Conservation (phyloP, 495 filamentous ascomycete species). For the Cryomyces minteri region DNA sequence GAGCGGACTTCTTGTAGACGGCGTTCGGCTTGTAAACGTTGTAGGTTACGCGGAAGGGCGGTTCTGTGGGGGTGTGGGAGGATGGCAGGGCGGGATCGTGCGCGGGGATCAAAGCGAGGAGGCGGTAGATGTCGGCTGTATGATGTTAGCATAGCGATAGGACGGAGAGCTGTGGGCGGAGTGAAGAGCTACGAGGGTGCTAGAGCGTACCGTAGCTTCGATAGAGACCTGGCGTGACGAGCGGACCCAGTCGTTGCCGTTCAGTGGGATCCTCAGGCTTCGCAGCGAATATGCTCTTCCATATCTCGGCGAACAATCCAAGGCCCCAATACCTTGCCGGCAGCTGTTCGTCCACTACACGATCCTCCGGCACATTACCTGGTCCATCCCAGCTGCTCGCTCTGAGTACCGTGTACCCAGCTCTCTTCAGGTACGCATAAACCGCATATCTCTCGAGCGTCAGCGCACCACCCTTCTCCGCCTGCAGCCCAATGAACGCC, state of each 20-base stretch:
- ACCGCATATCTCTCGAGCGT: slow-evolving; percentile 76
- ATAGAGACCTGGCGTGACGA: slow-evolving; percentile 61
- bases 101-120: slow-evolving; percentile 51
- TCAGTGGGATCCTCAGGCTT: not conserved
- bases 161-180: too few relatives aligned
- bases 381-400: slow-evolving; percentile 35
- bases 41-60: slow-evolving; percentile 48
- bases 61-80: slow-evolving; percentile 1
- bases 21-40: slow-evolving; percentile 64
- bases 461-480: slow-evolving; percentile 36
- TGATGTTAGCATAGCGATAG: not conserved
- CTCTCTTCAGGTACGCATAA: slow-evolving; percentile 64
- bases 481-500: slow-evolving; percentile 47
- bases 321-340: slow-evolving; percentile 2
- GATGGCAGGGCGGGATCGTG: slow-evolving; percentile 32
- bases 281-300: slow-evolving; percentile 4
- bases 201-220: slow-evolving; percentile 39
- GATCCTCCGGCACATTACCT: slow-evolving; percentile 9
- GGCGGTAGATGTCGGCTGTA: slow-evolving; percentile 48
- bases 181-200: not conserved
- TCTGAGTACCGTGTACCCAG: slow-evolving; percentile 62
- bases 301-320: slow-evolving; percentile 10
- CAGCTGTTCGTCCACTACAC: not conserved
- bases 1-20: slow-evolving; percentile 54
- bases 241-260: slow-evolving; percentile 34